These are phyloP conservation scores for Cnidoscolus chayamansa DNA, from an alignment of 441 rosid species.

Conservation along the genomic window DNA sequence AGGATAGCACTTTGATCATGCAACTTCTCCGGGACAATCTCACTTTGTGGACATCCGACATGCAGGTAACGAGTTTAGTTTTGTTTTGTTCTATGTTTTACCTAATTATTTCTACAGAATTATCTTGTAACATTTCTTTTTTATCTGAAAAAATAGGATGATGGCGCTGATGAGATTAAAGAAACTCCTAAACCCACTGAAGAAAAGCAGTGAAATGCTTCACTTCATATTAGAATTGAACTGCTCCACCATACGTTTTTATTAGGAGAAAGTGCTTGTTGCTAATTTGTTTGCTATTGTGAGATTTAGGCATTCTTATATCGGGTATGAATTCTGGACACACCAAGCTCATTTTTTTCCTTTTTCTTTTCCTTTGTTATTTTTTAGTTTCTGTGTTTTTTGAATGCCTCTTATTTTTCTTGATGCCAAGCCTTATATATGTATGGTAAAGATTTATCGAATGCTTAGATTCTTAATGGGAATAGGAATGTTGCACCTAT, in stretches of 20 bases:
- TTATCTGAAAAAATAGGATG: constrained; percentile 46
- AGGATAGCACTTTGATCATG: constrained; percentile 93
- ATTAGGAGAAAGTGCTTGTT: constrained; percentile 48
- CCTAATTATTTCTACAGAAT: neutral
- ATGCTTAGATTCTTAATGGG: neutral
- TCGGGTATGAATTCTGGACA: constrained; percentile 35
- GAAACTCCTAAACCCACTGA: constrained; percentile 64
- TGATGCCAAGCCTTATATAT: constrained; percentile 22
- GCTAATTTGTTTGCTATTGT: constrained; percentile 31
- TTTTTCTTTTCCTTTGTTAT: neutral
- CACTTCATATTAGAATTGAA: constrained; percentile 34
- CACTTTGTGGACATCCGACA: constrained; percentile 92
- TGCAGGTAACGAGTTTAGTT: constrained; percentile 40
- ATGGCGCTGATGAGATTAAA: constrained; percentile 84
- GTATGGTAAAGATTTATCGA: neutral
- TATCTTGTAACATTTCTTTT: neutral
- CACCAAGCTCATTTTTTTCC: constrained; percentile 8
- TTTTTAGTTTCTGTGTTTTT: constrained; percentile 21
- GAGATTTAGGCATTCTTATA: constrained; percentile 36
- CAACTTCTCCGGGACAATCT: constrained; percentile 95
- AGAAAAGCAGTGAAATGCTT: constrained; percentile 37
- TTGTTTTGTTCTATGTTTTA: neutral
- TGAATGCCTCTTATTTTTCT: constrained; percentile 10
- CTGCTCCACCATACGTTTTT: constrained; percentile 54
- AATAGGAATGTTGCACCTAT: neutral